Evolutionary conservation across 2,329 filamentous ascomycete species (phyloP).

Genomic region (Hymenoscyphus occultus): DNA sequence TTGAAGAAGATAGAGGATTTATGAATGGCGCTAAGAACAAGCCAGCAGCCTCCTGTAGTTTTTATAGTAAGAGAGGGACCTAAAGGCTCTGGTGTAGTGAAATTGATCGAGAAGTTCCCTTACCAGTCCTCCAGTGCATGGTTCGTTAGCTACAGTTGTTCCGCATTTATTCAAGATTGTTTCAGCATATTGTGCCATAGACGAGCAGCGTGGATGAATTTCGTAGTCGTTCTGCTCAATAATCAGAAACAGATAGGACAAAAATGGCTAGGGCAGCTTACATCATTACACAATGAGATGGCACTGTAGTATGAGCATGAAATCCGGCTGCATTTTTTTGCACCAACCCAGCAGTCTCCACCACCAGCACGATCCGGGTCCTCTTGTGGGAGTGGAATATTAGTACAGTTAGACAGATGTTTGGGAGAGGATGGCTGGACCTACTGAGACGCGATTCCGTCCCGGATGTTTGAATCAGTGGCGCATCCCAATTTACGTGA

Average conservation of each 20-base stretch:
- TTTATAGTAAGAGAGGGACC: not conserved
- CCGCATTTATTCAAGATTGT: not conserved
- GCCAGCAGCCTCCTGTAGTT: too few relatives aligned
- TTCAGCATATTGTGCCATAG: not conserved
- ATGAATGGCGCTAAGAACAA: not conserved
- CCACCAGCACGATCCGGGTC: too few relatives aligned
- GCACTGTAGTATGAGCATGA: not conserved
- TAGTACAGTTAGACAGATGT: too few relatives aligned
- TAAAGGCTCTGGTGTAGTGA: not conserved
- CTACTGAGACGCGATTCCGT: too few relatives aligned
- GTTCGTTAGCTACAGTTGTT: not conserved
- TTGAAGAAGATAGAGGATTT: not conserved
- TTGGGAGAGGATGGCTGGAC: too few relatives aligned
- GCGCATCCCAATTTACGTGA: too few relatives aligned
- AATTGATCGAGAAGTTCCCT: not conserved
- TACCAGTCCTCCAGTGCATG: not conserved
- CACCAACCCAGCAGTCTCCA: not conserved
- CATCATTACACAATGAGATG: conserved; percentile 8
- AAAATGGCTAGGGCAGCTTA: not conserved
- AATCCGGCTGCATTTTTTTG: not conserved
- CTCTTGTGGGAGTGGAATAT: too few relatives aligned
- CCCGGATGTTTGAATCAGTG: too few relatives aligned
- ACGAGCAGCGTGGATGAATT: not conserved
- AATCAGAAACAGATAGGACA: not conserved
- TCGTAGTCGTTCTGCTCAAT: not conserved